Evolutionary conservation across 106 monocot species (phyloP).

Genomic region (Allium sativum): DNA sequence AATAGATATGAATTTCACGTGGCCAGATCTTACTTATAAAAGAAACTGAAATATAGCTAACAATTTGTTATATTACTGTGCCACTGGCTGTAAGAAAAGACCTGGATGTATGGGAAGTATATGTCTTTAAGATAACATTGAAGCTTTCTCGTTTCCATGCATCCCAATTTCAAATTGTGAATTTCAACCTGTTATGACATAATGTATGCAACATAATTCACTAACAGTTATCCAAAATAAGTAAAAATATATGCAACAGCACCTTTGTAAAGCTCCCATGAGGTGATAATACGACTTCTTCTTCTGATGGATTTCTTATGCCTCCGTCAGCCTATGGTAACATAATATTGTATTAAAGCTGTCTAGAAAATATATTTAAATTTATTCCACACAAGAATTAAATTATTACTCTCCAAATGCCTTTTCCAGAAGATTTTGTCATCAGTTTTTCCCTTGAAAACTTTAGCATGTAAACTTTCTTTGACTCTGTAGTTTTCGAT

Average conservation of each 20-base stretch:
- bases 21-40: no score
- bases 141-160: conserved; percentile 12
- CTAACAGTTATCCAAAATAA: neutral
- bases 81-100: neutral
- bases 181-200: conserved; percentile 25
- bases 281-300: conserved; percentile 21
- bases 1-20: no score
- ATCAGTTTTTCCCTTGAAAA: conserved; percentile 21
- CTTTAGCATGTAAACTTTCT: conserved; percentile 30
- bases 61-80: no score
- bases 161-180: conserved; percentile 5
- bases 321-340: conserved; percentile 25
- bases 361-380: neutral
- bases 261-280: conserved; percentile 37
- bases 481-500: conserved; percentile 24
- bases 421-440: conserved; percentile 4
- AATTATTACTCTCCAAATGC: conserved; percentile 19
- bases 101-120: conserved; percentile 40
- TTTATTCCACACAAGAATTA: neutral
- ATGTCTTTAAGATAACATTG: conserved; percentile 24
- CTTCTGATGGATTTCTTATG: conserved; percentile 22
- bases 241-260: neutral
- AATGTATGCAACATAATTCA: neutral
- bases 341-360: neutral
- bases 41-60: no score